Percentiles rank a stretch among this genome's conserved stretches.
Conservation (phyloP, 2,329 filamentous ascomycete genomes). For the Penicillium brevicompactum region DNA sequence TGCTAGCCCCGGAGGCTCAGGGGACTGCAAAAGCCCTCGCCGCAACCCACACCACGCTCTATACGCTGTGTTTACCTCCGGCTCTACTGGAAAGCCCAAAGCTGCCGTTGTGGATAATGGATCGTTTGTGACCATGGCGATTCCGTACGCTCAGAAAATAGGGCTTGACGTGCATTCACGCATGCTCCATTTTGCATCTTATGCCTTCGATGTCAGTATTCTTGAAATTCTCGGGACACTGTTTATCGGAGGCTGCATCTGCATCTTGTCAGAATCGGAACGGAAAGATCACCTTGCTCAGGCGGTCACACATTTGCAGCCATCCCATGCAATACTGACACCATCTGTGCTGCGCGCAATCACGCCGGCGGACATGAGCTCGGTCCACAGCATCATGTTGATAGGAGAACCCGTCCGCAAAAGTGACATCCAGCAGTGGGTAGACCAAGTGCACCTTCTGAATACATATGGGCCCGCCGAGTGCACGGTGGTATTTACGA, state of each 20-base stretch:
- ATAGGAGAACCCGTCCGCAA: conserved; percentile 35
- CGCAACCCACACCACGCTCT: neutral
- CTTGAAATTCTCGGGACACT: conserved; percentile 39
- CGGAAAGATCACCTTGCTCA: conserved; percentile 41
- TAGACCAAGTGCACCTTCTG: neutral
- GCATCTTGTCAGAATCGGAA: conserved; percentile 27
- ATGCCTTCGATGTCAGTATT: conserved; percentile 44
- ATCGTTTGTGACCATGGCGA: neutral
- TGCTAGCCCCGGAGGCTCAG: too few relatives aligned
- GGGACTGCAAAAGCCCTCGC: too few relatives aligned
- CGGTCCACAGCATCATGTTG: conserved; percentile 39
- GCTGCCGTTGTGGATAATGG: conserved; percentile 19
- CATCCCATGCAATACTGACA: conserved; percentile 50
- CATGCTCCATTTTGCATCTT: conserved; percentile 41
- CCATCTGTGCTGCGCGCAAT: conserved; percentile 52
- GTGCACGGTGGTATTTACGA: conserved; percentile 6
- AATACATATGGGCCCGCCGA: conserved; percentile 14
- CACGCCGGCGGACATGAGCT: conserved; percentile 34
- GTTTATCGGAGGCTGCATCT: conserved; percentile 45
- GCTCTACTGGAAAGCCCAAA: conserved; percentile 23
- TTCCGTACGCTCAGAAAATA: neutral
- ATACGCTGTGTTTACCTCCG: conserved; percentile 21
- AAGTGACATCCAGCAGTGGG: conserved; percentile 8
- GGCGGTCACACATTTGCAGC: conserved; percentile 2
- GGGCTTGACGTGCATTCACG: conserved; percentile 25